Evolutionary conservation across 2,329 filamentous ascomycete species (phyloP), one percentile per base, ranked within the genome.

Genomic region (Fusarium heterosporum): DNA sequence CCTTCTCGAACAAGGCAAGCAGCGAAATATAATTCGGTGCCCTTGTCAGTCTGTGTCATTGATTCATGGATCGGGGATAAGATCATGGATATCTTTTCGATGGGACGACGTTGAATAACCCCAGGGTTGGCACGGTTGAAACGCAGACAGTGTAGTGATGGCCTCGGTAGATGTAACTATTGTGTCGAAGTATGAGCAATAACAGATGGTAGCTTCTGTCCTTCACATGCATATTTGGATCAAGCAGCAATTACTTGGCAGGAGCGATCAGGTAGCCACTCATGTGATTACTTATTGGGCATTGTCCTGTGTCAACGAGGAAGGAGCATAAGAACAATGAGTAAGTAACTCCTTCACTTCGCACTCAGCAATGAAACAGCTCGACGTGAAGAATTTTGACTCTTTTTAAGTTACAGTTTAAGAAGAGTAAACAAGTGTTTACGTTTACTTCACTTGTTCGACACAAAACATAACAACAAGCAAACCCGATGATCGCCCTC

Each of bases 1-100:
- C 62, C 66, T 69, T 59, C 62, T 60, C 43, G 39, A 60, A 67
- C 53, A 57, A 68, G 53, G 25, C 46, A 51, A 52, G 51, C 39
- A 41, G 42, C 50, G 41, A 66, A 46, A 38, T 32, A 29, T 26
- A 28, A 25, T 53, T 64, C 34, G n/a, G 28, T 3, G 28, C 9
- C 34, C 16, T 12, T 29, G 42, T 49, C 47, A 39, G 42, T 36
- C 50, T 61, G 45, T 55, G 53, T 39, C 56, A 39, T 59, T 34
- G 14, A 40, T 46, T 34, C 52, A 47, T 56, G 29, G 16, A 53
- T 36, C 16, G 16, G 16, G n/a, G 34, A 36, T 36, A n/a, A 16
- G 34, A 36, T 36, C 34, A 17, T 43, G 39, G 22, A 46, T 29
- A 32, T 55, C 55, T 26, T 39, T 19, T 34, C 40, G 16, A 46